Percentiles rank a stretch among this genome's conserved stretches.
Conservation (phyloP, 2,329 filamentous ascomycete genomes). For the Phialophora chinensis region DNA sequence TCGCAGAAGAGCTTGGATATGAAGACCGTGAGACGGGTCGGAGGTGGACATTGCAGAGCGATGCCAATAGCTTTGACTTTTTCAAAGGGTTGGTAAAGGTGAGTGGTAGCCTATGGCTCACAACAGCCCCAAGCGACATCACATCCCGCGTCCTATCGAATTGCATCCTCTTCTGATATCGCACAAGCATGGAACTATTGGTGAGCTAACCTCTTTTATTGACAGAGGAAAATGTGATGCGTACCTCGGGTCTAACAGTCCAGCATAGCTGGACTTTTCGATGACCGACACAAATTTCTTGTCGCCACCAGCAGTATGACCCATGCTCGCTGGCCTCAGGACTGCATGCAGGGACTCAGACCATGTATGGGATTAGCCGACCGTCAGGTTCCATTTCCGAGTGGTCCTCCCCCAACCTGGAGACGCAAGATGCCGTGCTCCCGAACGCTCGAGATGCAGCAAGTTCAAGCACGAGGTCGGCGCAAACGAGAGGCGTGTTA, state of each 20-base stretch:
- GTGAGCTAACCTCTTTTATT: neutral
- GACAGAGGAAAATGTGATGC: conserved; percentile 21
- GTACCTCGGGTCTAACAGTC: neutral
- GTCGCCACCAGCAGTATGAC: neutral
- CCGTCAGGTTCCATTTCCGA: neutral
- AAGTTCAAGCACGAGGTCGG: neutral
- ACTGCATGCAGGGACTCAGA: neutral
- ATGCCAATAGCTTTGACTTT: conserved; percentile 98
- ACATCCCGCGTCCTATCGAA: neutral
- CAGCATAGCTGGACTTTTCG: neutral
- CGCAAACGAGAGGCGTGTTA: neutral
- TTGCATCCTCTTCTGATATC: too few species aligned
- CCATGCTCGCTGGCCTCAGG: neutral
- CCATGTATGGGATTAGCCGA: neutral
- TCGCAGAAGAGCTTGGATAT: conserved; percentile 79
- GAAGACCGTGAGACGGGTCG: conserved; percentile 76
- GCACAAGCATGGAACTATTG: neutral
- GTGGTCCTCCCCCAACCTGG: neutral
- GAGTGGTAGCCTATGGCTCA: conserved; percentile 4
- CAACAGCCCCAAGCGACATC: neutral
- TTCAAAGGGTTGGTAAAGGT: conserved; percentile 81
- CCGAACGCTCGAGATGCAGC: neutral
- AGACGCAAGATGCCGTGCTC: conserved; percentile 3
- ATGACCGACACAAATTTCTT: neutral
- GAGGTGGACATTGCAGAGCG: conserved; percentile 85